A percentile compares a stretch with the other conserved stretches of the same genome.
phyloP scores from a whole-genome alignment of 1,139 yeast species.

The Geotrichum citri-aurantii region DNA sequence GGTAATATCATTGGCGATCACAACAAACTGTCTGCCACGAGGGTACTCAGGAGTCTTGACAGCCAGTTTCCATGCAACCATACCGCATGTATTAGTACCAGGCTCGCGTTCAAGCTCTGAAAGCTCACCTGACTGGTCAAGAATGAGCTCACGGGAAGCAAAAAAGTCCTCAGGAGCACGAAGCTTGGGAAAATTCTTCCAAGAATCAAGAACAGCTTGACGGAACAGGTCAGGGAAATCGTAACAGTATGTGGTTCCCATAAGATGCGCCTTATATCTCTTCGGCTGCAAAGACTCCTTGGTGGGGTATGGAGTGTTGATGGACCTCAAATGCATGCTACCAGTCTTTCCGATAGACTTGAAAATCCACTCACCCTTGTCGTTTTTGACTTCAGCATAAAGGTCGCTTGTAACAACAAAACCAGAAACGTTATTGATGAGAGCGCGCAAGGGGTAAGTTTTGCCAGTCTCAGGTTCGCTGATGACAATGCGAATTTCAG shows the following conservation, averaged over 20 bases:
- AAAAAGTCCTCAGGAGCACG: constrained; percentile 77
- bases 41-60: constrained; percentile 98
- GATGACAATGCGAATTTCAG: constrained; percentile 94
- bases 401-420: constrained; percentile 93
- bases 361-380: constrained; percentile 94
- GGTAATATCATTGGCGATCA: constrained; percentile 95
- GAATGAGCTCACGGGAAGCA: constrained; percentile 71
- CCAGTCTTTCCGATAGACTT: constrained; percentile 84
- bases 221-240: constrained; percentile 99
- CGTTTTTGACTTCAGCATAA: constrained; percentile 88
- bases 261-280: constrained; percentile 95
- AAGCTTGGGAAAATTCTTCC: constrained; percentile 54
- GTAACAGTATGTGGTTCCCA: constrained; percentile 97
- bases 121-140: constrained; percentile 64
- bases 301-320: constrained; percentile 93
- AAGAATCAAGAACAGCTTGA: constrained; percentile 78
- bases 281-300: constrained; percentile 98
- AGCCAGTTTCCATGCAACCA: constrained; percentile 91
- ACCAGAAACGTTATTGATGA: constrained; percentile 93
- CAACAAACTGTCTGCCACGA: constrained; percentile 85
- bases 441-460: constrained; percentile 93
- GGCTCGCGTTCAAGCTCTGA: constrained; percentile 93
- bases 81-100: constrained; percentile 92
- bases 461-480: constrained; percentile 76
- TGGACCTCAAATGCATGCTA: constrained; percentile 92